Evolutionary conservation across 768 basidiomycete species (phyloP).

Genomic region (Suillus decipiens): DNA sequence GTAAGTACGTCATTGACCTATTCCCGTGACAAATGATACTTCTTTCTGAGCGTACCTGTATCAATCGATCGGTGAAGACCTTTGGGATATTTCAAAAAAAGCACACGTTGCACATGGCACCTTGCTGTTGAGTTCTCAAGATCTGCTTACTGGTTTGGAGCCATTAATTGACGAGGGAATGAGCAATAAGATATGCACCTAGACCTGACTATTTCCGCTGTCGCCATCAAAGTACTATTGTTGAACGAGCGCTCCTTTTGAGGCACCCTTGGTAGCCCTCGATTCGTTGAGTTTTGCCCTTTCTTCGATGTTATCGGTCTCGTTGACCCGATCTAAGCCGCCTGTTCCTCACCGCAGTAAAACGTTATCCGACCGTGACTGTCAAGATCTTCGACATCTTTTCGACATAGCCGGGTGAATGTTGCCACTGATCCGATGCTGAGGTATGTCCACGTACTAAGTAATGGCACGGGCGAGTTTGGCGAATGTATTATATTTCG

Average conservation of each 20-base stretch:
- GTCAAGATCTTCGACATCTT: not conserved
- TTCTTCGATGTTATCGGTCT: slow-evolving; percentile 2
- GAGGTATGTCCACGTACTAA: not conserved
- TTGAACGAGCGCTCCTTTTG: not conserved
- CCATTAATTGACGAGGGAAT: slow-evolving; percentile 6
- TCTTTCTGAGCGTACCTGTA: slow-evolving; percentile 23
- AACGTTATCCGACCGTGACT: not conserved
- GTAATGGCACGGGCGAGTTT: not conserved
- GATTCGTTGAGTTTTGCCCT: slow-evolving; percentile 5
- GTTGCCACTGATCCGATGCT: not conserved
- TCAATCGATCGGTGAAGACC: slow-evolving; percentile 8
- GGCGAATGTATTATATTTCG: not conserved
- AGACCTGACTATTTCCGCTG: not conserved
- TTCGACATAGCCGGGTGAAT: not conserved
- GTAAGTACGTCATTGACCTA: slow-evolving; percentile 61
- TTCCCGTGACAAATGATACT: slow-evolving; percentile 44
- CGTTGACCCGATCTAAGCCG: slow-evolving; percentile 7
- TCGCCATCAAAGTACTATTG: not conserved
- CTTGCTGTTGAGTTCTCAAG: slow-evolving; percentile 27
- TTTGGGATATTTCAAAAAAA: slow-evolving; percentile 2
- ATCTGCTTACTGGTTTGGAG: slow-evolving; percentile 1
- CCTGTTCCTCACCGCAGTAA: not conserved
- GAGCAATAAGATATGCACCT: not conserved
- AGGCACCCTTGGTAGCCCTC: not conserved
- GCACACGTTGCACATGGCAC: slow-evolving; percentile 4